A percentile compares a stretch with the other conserved stretches of the same genome.
These are phyloP conservation scores for Urostyla sp. DNA, from an alignment of 73 alveolate species.

Conservation along the genomic window DNA sequence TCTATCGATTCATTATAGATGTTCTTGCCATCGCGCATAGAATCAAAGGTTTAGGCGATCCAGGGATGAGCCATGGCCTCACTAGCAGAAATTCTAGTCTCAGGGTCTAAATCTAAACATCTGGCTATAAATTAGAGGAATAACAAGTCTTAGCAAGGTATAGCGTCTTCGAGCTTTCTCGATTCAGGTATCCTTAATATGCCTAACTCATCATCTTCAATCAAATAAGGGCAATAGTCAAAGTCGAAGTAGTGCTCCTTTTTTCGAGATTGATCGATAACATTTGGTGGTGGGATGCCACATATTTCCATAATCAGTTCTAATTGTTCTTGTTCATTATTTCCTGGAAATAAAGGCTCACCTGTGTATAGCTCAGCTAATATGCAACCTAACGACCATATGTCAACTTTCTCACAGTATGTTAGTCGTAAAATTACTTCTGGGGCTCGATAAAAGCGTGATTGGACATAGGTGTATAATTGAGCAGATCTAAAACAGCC, in stretches of 20 bases:
- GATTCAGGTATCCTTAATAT: constrained; percentile 58
- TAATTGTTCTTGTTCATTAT: constrained; percentile 63
- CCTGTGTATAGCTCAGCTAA: constrained; percentile 67
- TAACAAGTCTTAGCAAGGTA: constrained; percentile 26
- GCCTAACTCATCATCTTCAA: constrained; percentile 58
- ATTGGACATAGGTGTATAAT: constrained; percentile 68
- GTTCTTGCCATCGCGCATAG: neutral
- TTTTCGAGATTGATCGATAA: constrained; percentile 50
- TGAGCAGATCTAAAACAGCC: constrained; percentile 72
- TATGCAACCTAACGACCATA: constrained; percentile 70
- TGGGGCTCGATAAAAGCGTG: constrained; percentile 69
- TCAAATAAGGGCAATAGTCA: constrained; percentile 51
- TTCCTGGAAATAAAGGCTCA: constrained; percentile 72
- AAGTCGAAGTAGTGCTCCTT: constrained; percentile 57
- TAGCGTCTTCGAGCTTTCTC: constrained; percentile 37
- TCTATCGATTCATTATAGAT: neutral
- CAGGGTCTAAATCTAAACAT: constrained; percentile 68
- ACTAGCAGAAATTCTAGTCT: constrained; percentile 52
- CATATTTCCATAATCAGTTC: constrained; percentile 70
- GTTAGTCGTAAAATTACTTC: constrained; percentile 67
- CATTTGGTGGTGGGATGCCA: constrained; percentile 55
- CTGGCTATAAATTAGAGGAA: constrained; percentile 53
- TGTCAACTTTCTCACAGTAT: constrained; percentile 58
- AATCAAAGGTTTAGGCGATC: constrained; percentile 37
- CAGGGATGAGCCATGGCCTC: constrained; percentile 69